Base-by-base conservation (phyloP, 2,329 filamentous ascomycete genomes). In the Curvularia lunata region DNA sequence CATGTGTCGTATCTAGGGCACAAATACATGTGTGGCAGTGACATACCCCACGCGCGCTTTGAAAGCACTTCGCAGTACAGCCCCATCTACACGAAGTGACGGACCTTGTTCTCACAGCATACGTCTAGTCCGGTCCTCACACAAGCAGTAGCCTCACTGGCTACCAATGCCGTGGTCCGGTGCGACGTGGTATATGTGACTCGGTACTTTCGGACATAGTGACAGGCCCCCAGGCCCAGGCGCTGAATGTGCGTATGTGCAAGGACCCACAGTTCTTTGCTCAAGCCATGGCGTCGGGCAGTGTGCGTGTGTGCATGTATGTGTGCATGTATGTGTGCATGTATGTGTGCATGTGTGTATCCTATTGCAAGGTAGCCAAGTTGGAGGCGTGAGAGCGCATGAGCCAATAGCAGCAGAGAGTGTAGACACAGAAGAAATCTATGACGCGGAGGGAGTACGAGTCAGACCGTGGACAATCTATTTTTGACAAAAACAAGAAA, bases 261-360 rank as follows among this genome's bases (percentile, higher is more conserved):
- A 64, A 51, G 53, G 60, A 52, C 48, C 54, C 56, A 58, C 48
- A 40, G 32, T 40, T 56, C 58, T 63, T 61, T 57, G 56, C 50
- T 42, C 37, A 48, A 48, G 51, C 48, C 51, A 49, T 48, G 23
- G 23, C 6, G 25, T 27, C 25, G 25, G 25, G 25, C 25, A n/a
- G n/a, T 51, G 7, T 19, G 28, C 19, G 49, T 23, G 18, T 23
- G 19, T 56, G 21, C 43, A 8, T 27, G 8, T 27, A 27, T 27
- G 25, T 27, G n/a, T n/a, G n/a, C n/a, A n/a, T n/a, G n/a, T n/a
- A n/a, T n/a, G n/a, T n/a, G n/a, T n/a, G n/a, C n/a, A n/a, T n/a
- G n/a, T n/a, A n/a, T n/a, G n/a, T n/a, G n/a, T n/a, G n/a, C n/a
- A 12, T 9, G 8, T 30, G 28, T 30, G 28, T 45, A 27, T 49